Base-by-base conservation (phyloP, 169 alveolate species). In the Sarcocystis neurona region DNA sequence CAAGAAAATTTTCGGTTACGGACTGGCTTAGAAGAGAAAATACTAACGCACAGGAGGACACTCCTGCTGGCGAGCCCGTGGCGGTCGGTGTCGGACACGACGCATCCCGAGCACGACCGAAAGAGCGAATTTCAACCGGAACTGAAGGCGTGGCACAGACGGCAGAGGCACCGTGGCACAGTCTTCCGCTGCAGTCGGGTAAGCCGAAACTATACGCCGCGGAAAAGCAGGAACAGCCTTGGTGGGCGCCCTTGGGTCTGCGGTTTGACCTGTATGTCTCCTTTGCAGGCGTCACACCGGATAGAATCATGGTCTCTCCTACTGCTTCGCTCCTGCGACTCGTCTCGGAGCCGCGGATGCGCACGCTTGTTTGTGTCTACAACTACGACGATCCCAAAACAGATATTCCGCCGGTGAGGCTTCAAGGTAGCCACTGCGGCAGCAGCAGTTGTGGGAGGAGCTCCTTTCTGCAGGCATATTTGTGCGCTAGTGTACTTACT, bases 241-340 rank as follows among this genome's bases (percentile, higher is more conserved):
- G 75, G 75, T 63, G 75, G 75, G 75, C 27, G 1, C 75, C 75
- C 32, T 41, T 63, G 44, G 75, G 75, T 41, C 43, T 63, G n/a
- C 27, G 43, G 44, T n/a, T 63, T 2, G 75, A 63, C 43, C 41
- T 63, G 10, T 63, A 63, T 41, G n/a, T n/a, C 5, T 18, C 34
- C 8, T 37, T 41, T 1, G 43, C 75, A 18, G 2, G 75, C 75
- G n/a, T 37, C 34, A 63, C 8, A 15, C 46, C 3, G 2, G 27
- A 43, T n/a, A 6, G 44, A 27, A 43, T 4, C 5, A 15, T n/a
- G 75, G n/a, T n/a, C n/a, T n/a, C n/a, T n/a, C n/a, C n/a, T n/a
- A n/a, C n/a, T n/a, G 5, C 27, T 37, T 41, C 27, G 43, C 8
- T 63, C 41, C 8, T 63, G 43, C 1, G 6, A 10, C 20, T 18